Evolutionary conservation across 78 protist species (phyloP).

Genomic region (Fonticula alba): DNA sequence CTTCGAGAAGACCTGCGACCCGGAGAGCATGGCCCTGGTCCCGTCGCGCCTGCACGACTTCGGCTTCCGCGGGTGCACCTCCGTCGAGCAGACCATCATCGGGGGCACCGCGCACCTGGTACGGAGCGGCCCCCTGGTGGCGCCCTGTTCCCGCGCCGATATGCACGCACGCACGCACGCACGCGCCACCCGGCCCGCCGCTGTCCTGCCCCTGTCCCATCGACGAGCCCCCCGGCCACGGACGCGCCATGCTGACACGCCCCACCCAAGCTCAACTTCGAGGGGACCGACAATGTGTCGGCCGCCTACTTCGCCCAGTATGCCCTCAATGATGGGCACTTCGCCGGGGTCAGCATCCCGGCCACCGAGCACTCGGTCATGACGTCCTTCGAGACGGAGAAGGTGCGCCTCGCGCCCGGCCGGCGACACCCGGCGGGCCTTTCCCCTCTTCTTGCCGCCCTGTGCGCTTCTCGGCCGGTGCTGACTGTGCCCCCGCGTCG

Average conservation of each 20-base stretch:
- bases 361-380: conserved; percentile 21
- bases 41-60: conserved; percentile 11
- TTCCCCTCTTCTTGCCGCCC: too few species aligned
- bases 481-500: too few species aligned
- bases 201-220: too few species aligned
- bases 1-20: conserved; percentile 2
- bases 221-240: too few species aligned
- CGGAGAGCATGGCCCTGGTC: not conserved
- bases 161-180: too few species aligned
- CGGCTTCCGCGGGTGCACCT: conserved; percentile 20
- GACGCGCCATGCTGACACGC: too few species aligned
- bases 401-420: too few species aligned
- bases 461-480: too few species aligned
- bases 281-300: conserved; percentile 5
- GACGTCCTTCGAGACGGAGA: conserved; percentile 11
- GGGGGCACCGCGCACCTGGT: conserved; percentile 17
- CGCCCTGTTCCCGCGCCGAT: too few species aligned
- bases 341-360: conserved; percentile 3
- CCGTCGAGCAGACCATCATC: conserved; percentile 14
- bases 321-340: conserved; percentile 10
- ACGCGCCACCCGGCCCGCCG: too few species aligned
- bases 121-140: too few species aligned
- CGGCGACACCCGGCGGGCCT: too few species aligned
- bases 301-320: conserved; percentile 17
- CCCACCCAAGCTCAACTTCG: conserved; percentile 10